These are phyloP conservation scores for Candida hispaniensis DNA, from an alignment of 805 yeast species.

Conservation along the genomic window DNA sequence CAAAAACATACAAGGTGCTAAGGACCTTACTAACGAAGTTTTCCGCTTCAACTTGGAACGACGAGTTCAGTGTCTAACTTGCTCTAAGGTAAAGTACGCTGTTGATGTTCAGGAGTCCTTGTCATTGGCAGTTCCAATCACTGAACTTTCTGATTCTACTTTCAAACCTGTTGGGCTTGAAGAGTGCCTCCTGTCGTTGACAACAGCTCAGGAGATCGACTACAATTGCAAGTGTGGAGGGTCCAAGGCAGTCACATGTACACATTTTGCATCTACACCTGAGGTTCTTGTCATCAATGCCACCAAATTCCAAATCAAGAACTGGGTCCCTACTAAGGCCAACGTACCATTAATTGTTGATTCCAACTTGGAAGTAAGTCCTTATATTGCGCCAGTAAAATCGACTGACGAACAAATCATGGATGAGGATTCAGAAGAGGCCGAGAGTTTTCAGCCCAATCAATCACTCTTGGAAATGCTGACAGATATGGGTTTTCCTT, in stretches of 20 bases:
- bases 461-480: slow-evolving; percentile 42
- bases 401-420: slow-evolving; percentile 35
- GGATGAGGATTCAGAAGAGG: slow-evolving; percentile 26
- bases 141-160: slow-evolving; percentile 24
- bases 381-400: slow-evolving; percentile 35
- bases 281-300: slow-evolving; percentile 59
- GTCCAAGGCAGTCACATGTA: slow-evolving; percentile 33
- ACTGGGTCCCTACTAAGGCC: slow-evolving; percentile 83
- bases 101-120: slow-evolving; percentile 51
- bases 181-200: slow-evolving; percentile 39
- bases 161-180: slow-evolving; percentile 42
- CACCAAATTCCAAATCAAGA: slow-evolving; percentile 68
- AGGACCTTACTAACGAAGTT: slow-evolving; percentile 40
- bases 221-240: slow-evolving; percentile 50
- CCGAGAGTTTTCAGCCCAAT: slow-evolving; percentile 35
- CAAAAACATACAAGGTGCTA: slow-evolving; percentile 16
- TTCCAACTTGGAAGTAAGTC: slow-evolving; percentile 35
- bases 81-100: slow-evolving; percentile 50
- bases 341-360: slow-evolving; percentile 57
- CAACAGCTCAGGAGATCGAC: slow-evolving; percentile 46
- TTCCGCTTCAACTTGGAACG: slow-evolving; percentile 59
- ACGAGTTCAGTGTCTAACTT: slow-evolving; percentile 47
- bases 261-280: slow-evolving; percentile 56
- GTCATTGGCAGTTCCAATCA: slow-evolving; percentile 45
- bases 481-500: slow-evolving; percentile 80